Conservation (phyloP, 768 basidiomycete species). For the Leucocoprinus sp. region DNA sequence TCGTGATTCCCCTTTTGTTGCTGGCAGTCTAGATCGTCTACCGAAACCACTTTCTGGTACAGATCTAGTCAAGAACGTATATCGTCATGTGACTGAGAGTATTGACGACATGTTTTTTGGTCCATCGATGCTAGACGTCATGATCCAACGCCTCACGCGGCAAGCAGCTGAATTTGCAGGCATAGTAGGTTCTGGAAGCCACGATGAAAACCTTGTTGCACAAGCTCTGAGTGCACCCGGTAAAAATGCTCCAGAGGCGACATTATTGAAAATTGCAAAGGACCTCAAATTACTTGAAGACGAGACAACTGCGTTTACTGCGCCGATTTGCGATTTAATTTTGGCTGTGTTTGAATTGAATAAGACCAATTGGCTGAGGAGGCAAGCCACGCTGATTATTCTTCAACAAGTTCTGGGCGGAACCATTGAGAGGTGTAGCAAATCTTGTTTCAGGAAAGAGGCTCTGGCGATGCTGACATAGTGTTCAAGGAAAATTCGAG, state of each 20-base stretch:
- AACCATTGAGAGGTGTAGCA: slow-evolving; percentile 91
- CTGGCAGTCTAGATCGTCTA: slow-evolving; percentile 42
- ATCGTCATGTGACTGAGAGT: slow-evolving; percentile 86
- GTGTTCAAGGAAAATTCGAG: slow-evolving; percentile 71
- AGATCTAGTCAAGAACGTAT: slow-evolving; percentile 78
- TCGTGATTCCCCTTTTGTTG: slow-evolving; percentile 75
- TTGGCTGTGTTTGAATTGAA: slow-evolving; percentile 92
- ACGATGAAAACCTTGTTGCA: slow-evolving; percentile 79
- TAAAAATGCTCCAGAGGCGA: slow-evolving; percentile 56
- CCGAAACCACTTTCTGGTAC: slow-evolving; percentile 52
- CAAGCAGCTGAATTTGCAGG: slow-evolving; percentile 89
- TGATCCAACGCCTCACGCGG: slow-evolving; percentile 82
- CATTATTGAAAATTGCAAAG: slow-evolving; percentile 63
- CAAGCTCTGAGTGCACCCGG: slow-evolving; percentile 71
- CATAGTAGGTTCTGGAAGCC: slow-evolving; percentile 66
- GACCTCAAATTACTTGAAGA: slow-evolving; percentile 78
- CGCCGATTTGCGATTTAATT: slow-evolving; percentile 89
- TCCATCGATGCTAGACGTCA: slow-evolving; percentile 91
- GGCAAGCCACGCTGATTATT: slow-evolving; percentile 94
- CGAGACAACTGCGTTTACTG: slow-evolving; percentile 84
- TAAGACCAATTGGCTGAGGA: slow-evolving; percentile 92
- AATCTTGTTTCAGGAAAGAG: too few relatives aligned
- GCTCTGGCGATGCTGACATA: slow-evolving; percentile 6
- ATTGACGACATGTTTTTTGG: slow-evolving; percentile 98
- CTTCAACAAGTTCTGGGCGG: slow-evolving; percentile 93